Evolutionary conservation across 2,329 filamentous ascomycete genomes (phyloP), one percentile per base, ranked within the genome.

Genomic region (Aspergillus carbonarius): DNA sequence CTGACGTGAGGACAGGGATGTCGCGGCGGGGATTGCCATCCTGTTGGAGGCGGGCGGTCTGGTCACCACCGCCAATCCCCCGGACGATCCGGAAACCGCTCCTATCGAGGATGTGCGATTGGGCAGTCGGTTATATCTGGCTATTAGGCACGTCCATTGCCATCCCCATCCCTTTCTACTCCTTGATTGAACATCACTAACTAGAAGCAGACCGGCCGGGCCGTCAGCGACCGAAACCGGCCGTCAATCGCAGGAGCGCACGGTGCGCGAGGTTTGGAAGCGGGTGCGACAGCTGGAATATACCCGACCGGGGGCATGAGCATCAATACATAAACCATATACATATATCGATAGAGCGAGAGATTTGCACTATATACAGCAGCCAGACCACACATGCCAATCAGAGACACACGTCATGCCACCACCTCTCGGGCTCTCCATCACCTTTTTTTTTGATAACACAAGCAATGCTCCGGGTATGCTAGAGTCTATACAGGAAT

Each of bases 11-110:
- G 37, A 10, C 47, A 70, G 66, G 88, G 90, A 92, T 64, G 89
- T 92, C 3, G 88, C 89, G 1, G 90, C 89, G 12, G 89, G 89
- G 1, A 86, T 91, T 59, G 88, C 87, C 4, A 86, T 92, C 40
- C 76, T 92, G 1, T 78, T 87, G 58, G 89, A 92, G 75, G 89
- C 90, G 2, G 89, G 89, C 1, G 90, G 90, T 0, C 72, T 92
- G 4, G 81, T 92, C 18, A 92, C 89, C 0, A 89, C 86, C 3
- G 89, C 88, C 0, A 91, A 91, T 65, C 88, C 89, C 1, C 89
- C 89, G 0, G 73, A 81, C 39, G 78, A 89, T 62, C 72, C 76
- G 12, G 78, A 80, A 10, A 85, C 78, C 0, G 83, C 81, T 1
- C 72, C 79, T 0, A 86, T 92, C 23, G 77, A 82, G 50, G 83